These are phyloP conservation scores for Herpetomonas samuelpessoai DNA, from an alignment of 208 protist genomes.

Conservation along the genomic window DNA sequence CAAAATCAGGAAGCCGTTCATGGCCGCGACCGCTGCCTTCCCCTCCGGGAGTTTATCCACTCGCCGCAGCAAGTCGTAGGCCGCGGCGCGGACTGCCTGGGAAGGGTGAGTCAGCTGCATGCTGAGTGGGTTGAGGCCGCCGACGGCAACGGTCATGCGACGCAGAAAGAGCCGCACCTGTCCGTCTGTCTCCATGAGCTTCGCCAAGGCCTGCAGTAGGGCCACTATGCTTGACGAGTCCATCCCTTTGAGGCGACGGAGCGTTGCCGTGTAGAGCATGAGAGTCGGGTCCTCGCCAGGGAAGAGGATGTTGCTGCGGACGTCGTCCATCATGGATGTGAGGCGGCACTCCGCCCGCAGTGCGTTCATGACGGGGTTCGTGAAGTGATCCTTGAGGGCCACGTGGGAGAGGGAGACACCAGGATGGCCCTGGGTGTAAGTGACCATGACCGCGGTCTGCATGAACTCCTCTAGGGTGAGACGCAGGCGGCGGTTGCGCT, in stretches of 20 bases:
- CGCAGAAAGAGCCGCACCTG: slow-evolving; percentile 59
- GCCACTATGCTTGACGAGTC: slow-evolving; percentile 36
- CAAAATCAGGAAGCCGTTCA: slow-evolving; percentile 71
- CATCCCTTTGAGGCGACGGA: slow-evolving; percentile 34
- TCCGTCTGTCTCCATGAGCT: slow-evolving; percentile 24
- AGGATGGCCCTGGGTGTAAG: slow-evolving; percentile 19
- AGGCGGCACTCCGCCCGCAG: slow-evolving; percentile 31
- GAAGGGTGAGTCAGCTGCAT: slow-evolving; percentile 62
- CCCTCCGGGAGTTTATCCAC: slow-evolving; percentile 48
- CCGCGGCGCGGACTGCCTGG: slow-evolving; percentile 24
- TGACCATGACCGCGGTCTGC: slow-evolving; percentile 31
- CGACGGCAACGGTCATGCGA: slow-evolving; percentile 58
- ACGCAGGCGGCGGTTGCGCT: slow-evolving; percentile 39
- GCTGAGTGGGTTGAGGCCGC: slow-evolving; percentile 57
- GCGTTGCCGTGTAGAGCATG: slow-evolving; percentile 35
- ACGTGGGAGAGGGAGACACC: slow-evolving; percentile 15
- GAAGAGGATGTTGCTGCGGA: slow-evolving; percentile 28
- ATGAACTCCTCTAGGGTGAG: slow-evolving; percentile 60
- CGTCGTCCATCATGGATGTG: slow-evolving; percentile 37
- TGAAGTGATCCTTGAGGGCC: slow-evolving; percentile 28
- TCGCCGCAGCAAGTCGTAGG: slow-evolving; percentile 35
- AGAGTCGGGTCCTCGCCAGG: slow-evolving; percentile 34
- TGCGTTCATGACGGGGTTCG: slow-evolving; percentile 21
- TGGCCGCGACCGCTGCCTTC: slow-evolving; percentile 45
- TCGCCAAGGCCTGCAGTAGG: slow-evolving; percentile 36